Evolutionary conservation across 2,329 filamentous ascomycete species (phyloP).

Genomic region (Xenoacremonium recifei): DNA sequence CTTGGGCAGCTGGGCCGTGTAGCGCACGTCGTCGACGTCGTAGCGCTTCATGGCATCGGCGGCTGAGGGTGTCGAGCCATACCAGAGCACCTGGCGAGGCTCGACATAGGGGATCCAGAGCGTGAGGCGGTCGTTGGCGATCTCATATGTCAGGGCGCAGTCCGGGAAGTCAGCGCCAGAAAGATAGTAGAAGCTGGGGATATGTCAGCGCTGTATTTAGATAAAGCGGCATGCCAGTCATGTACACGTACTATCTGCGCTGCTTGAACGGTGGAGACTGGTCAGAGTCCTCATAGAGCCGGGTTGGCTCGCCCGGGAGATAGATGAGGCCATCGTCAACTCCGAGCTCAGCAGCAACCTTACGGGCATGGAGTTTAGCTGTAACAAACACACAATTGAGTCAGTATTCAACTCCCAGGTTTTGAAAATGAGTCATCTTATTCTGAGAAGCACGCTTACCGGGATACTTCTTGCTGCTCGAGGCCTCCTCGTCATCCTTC

Average conservation of each 20-base stretch:
- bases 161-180: conserved; percentile 53
- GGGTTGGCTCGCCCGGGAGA: conserved; percentile 51
- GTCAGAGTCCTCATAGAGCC: conserved; percentile 58
- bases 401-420: no score
- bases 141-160: conserved; percentile 57
- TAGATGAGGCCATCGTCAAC: conserved; percentile 53
- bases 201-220: conserved; percentile 3
- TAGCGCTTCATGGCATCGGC: conserved; percentile 61
- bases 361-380: conserved; percentile 59
- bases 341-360: conserved; percentile 51
- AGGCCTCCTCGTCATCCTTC: conserved; percentile 22
- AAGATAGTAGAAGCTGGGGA: conserved; percentile 56
- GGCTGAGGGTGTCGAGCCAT: conserved; percentile 57
- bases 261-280: conserved; percentile 56
- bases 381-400: no score
- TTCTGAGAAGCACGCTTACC: conserved; percentile 23
- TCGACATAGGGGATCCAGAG: conserved; percentile 74
- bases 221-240: background rate
- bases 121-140: conserved; percentile 59
- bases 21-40: conserved; percentile 71
- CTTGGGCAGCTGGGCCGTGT: conserved; percentile 51
- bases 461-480: conserved; percentile 33
- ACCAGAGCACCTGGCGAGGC: conserved; percentile 60
- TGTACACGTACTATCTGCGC: conserved; percentile 51
- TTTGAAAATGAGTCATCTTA: background rate